Conservation (phyloP, 139 green algal genomes). For the Coelastrella sp. region DNA sequence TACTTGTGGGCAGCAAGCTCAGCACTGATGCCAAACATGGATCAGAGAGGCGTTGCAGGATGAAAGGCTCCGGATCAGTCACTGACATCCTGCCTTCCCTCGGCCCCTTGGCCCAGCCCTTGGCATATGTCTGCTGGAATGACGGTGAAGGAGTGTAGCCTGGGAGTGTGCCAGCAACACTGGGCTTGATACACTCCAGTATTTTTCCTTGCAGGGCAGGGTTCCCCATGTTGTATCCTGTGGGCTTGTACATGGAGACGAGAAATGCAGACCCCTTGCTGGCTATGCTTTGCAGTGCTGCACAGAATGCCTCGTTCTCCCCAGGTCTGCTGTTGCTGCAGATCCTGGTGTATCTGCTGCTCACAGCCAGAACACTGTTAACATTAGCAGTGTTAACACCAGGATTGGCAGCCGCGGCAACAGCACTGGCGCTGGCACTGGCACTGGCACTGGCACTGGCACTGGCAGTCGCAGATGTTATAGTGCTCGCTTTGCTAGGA, state of each 20-base stretch:
- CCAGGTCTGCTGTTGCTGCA: too few species aligned
- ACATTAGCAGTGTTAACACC: too few species aligned
- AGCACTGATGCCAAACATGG: background rate
- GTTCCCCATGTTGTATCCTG: background rate
- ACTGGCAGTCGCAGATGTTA: too few species aligned
- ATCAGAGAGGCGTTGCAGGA: background rate
- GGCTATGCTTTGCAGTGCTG: too few species aligned
- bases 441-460: too few species aligned
- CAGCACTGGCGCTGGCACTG: too few species aligned
- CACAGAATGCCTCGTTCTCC: too few species aligned
- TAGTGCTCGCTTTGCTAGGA: too few species aligned
- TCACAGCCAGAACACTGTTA: too few species aligned
- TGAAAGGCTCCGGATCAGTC: background rate
- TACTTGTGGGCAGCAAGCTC: background rate
- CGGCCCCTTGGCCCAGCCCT: constrained; percentile 42
- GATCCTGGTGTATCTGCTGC: too few species aligned
- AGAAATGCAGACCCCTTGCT: background rate
- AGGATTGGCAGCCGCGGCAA: too few species aligned
- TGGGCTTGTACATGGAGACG: background rate
- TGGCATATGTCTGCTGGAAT: constrained; percentile 39
- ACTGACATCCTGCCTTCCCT: background rate
- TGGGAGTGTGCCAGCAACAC: constrained; percentile 2
- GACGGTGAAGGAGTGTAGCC: constrained; percentile 44
- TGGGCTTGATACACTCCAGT: constrained; percentile 31
- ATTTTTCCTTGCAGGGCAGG: constrained; percentile 19